Evolutionary conservation across 768 basidiomycete species (phyloP), one percentile per base, ranked within the genome.

Genomic region (Pilatotrama ljubarskyi): DNA sequence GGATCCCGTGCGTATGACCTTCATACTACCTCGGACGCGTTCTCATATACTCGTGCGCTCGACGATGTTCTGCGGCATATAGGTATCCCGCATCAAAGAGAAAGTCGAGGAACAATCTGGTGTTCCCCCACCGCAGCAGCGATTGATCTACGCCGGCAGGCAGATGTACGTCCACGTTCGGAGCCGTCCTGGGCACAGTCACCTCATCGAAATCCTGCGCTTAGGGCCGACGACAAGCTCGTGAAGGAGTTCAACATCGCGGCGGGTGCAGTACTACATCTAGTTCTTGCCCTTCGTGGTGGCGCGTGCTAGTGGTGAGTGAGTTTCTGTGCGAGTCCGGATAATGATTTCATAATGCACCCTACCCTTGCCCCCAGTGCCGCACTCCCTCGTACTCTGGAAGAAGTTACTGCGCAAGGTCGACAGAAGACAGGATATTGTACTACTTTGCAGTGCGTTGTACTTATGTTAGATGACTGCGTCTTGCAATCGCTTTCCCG

Each of bases 51-150:
- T 41, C 10, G 37, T 42, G 24, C 50, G 11, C 8, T 36, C 15
- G 14, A 5, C 52, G 11, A 18, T 3, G 36, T 15, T 18, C 11
- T 43, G 8, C 35, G 40, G 37, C 48, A 20, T 36, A 17, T 71
- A 98, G 96, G 92, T 97, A 69, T 80, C 85, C 46, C 85, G 91
- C 66, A 94, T 98, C 76, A 98, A 98, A 79, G 95, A 96, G 82
- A 91, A 92, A 74, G 93, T 98, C 9, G 96, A 98, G 74, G 95
- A 98, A 78, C 95, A 98, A 77, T 95, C 94, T 6, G 96, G 96
- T 64, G 96, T 98, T 41, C 96, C 96, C 22, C 96, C 96, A 61
- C 91, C 81, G 42, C 96, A 98, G 74, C 96, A 98, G 74, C 86
- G 96, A 58, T 75, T 98, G 69, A 98, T 98, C 72, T 97, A 88